Evolutionary conservation across 2,329 filamentous ascomycete genomes (phyloP), one percentile per base, ranked within the genome.

Genomic region (Ophiocordyceps camponoti-floridani): DNA sequence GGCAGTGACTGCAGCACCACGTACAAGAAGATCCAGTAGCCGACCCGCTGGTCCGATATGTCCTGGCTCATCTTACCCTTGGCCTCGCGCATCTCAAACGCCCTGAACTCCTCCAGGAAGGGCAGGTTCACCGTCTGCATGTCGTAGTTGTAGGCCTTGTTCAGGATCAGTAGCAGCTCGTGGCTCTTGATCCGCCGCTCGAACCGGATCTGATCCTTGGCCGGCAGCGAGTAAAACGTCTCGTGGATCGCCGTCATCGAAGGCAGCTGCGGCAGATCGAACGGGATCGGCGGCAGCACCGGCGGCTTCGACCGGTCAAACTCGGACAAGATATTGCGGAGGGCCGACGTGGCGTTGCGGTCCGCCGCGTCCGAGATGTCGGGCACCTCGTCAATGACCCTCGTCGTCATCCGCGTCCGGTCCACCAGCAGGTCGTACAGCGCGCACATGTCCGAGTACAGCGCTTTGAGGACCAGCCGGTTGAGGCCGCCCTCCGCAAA

Each of bases 381-480:
- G 5, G 73, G 66, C 6, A 69, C 70, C 51, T 83, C 75, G 53
- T 88, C 83, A 27, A 81, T 77, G 2, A 81, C 80, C 47, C 89
- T 77, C 2, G 84, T 84, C 0, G 89, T 95, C 28, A 93, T 61
- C 31, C 77, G 73, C 26, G 73, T 74, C 23, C 87, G 79, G 58
- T 96, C 86, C 5, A 86, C 91, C 13, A 94, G 65, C 47, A 94
- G 68, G 56, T 96, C 88, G 61, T 96, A 96, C 14, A 96, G 67
- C 37, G 79, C 76, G 52, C 84, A 84, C 54, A 95, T 76, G 58
- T 98, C 89, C 26, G 77, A 73, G 62, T 95, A 96, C 9, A 96
- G 65, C 40, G 84, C 79, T 56, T 78, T 77, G 40, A 95, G 67
- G 6, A 94, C 84, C 41, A 86, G 63, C 23, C 91, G 75, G 60